A percentile compares a stretch with the other conserved stretches of the same genome.
Evolutionary conservation across 768 basidiomycete species (phyloP).

Genomic region (Pholiota conissans): DNA sequence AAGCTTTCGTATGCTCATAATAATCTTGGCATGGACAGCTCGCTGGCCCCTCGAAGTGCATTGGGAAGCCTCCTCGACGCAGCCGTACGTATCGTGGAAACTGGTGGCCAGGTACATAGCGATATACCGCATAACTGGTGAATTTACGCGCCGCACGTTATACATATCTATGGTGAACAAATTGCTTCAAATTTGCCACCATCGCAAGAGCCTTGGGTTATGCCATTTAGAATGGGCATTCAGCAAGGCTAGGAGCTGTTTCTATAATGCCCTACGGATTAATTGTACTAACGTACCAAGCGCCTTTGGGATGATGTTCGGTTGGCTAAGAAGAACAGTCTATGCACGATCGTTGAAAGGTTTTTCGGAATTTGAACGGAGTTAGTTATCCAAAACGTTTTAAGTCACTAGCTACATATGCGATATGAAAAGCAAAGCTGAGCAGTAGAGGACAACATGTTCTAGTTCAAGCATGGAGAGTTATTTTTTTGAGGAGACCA

Average conservation of each 20-base stretch:
- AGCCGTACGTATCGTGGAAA: not conserved
- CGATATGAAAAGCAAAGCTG: no score
- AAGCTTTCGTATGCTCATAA: not conserved
- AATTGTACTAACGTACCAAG: no score
- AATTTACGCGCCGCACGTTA: not conserved
- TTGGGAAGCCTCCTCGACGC: not conserved
- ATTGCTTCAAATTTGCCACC: not conserved
- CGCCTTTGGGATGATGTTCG: no score
- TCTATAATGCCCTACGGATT: no score
- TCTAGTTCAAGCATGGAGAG: slow-evolving; percentile 10
- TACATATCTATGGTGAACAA: not conserved
- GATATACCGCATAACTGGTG: not conserved
- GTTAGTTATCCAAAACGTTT: no score
- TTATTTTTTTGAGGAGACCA: slow-evolving; percentile 60
- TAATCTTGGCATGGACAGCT: not conserved
- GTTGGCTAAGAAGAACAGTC: no score
- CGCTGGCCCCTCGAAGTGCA: not conserved
- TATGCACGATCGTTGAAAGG: no score
- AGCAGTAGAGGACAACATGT: no score
- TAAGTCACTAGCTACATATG: no score
- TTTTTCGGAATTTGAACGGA: no score
- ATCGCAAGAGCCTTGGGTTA: not conserved
- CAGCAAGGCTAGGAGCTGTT: no score
- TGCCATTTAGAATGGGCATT: not conserved
- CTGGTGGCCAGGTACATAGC: not conserved